Evolutionary conservation across 139 green algal species (phyloP).

Genomic region (Chlorella sp.): DNA sequence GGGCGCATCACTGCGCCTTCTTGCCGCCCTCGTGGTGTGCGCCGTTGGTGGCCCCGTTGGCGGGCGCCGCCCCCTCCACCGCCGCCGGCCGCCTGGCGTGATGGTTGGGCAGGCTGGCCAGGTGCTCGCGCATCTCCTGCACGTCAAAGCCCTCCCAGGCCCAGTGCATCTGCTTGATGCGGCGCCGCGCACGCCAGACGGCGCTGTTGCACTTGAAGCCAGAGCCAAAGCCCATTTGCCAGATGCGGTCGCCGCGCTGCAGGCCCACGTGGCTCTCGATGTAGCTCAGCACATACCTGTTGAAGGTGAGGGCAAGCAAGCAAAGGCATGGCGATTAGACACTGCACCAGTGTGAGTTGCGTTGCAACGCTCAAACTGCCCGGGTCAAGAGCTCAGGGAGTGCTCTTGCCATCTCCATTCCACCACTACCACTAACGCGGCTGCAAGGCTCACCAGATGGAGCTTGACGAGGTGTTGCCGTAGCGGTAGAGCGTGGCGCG

Average conservation of each 20-base stretch:
- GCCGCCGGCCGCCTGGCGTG: constrained; percentile 14
- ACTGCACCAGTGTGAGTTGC: too few relatives aligned
- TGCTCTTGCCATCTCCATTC: too few relatives aligned
- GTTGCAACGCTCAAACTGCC: too few relatives aligned
- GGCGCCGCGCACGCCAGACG: constrained; percentile 74
- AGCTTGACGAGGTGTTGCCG: constrained; percentile 79
- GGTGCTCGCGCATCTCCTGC: constrained; percentile 43
- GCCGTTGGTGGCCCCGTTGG: too few relatives aligned
- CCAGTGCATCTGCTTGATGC: constrained; percentile 35
- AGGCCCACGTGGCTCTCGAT: constrained; percentile 64
- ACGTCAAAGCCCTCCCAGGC: constrained; percentile 49
- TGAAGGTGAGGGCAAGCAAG: too few relatives aligned
- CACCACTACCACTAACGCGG: too few relatives aligned
- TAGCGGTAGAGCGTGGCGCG: constrained; percentile 78
- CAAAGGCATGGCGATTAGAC: too few relatives aligned
- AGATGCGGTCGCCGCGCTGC: constrained; percentile 58
- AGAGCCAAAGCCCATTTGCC: constrained; percentile 89
- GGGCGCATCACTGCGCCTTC: too few relatives aligned
- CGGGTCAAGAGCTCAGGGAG: too few relatives aligned
- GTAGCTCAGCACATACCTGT: constrained; percentile 69
- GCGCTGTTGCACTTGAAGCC: constrained; percentile 96
- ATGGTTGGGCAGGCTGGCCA: constrained; percentile 34
- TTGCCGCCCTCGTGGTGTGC: too few relatives aligned
- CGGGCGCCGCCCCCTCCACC: too few relatives aligned
- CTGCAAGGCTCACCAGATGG: constrained; percentile 78